phyloP scores from a whole-genome alignment of 2,329 filamentous ascomycete genomes.

The Colletotrichum destructivum region DNA sequence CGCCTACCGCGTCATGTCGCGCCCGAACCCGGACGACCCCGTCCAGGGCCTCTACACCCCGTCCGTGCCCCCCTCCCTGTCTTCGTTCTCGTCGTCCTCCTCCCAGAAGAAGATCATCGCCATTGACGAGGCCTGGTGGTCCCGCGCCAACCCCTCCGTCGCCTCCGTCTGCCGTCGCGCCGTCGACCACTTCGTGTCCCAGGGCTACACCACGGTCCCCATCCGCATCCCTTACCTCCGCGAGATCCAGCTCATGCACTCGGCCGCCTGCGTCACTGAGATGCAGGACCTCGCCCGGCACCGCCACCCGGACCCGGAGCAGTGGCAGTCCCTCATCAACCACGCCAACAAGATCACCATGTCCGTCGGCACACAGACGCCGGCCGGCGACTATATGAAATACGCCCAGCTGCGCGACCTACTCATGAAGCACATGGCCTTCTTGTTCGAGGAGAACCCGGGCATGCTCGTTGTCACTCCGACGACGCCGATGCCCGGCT shows the following conservation, averaged over 20 bases:
- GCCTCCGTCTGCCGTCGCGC: conserved; percentile 72
- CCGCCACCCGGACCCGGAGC: conserved; percentile 59
- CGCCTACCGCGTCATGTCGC: conserved; percentile 85
- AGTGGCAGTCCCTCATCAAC: conserved; percentile 71
- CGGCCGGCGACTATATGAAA: conserved; percentile 79
- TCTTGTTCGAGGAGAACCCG: conserved; percentile 78
- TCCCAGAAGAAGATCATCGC: conserved; percentile 71
- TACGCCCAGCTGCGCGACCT: conserved; percentile 81
- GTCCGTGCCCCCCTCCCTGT: conserved; percentile 61
- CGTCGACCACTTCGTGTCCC: conserved; percentile 70
- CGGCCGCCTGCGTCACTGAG: conserved; percentile 83
- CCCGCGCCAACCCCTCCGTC: conserved; percentile 72
- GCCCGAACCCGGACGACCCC: conserved; percentile 73
- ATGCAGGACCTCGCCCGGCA: conserved; percentile 62
- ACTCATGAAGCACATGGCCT: conserved; percentile 84
- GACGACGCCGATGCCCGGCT: conserved; percentile 82
- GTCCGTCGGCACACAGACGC: conserved; percentile 74
- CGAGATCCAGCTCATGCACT: conserved; percentile 83
- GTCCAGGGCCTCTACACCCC: conserved; percentile 75
- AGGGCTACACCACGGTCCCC: conserved; percentile 67
- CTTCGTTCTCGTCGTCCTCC: conserved; percentile 54
- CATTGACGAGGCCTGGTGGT: conserved; percentile 71
- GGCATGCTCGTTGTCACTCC: conserved; percentile 86
- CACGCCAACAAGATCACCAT: conserved; percentile 80
- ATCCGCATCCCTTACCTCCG: conserved; percentile 77